Percentiles rank a stretch among this genome's conserved stretches.
Evolutionary conservation across 106 monocot genomes (phyloP).

Genomic region (Dendrobium huoshanense): DNA sequence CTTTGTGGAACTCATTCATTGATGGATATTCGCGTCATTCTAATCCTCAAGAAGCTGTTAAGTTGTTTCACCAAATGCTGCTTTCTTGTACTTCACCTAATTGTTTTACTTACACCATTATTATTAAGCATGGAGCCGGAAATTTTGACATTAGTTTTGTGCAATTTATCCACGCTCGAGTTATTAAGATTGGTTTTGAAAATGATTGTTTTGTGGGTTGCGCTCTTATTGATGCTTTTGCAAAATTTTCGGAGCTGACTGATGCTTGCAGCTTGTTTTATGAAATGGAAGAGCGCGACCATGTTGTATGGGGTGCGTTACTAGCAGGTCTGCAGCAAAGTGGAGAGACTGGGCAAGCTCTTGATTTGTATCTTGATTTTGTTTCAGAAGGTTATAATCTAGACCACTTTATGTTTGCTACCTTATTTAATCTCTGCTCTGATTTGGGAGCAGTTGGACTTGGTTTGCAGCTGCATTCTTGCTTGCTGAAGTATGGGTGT

Average conservation of each 20-base stretch:
- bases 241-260: constrained; percentile 11
- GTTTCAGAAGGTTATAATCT: constrained; percentile 15
- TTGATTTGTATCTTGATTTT: constrained; percentile 20
- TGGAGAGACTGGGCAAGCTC: constrained; percentile 5
- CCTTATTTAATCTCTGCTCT: constrained; percentile 17
- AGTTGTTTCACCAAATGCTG: constrained; percentile 17
- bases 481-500: constrained; percentile 14
- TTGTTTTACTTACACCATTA: constrained; percentile 20
- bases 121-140: constrained; percentile 6
- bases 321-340: constrained; percentile 5
- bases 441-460: constrained; percentile 6
- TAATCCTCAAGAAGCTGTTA: constrained; percentile 6
- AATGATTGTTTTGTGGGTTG: constrained; percentile 16
- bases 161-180: constrained; percentile 13
- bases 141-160: constrained; percentile 3
- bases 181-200: constrained; percentile 8
- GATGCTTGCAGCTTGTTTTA: constrained; percentile 14
- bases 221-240: constrained; percentile 21
- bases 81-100: constrained; percentile 12
- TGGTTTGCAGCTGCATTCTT: constrained; percentile 24
- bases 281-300: constrained; percentile 15
- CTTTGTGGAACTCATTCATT: constrained; percentile 22
- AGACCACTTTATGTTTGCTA: constrained; percentile 19
- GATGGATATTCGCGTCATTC: constrained; percentile 13
- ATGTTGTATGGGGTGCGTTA: constrained; percentile 19